Conservation (phyloP, 164 flowering plant genomes). For the Vitis cinerea region DNA sequence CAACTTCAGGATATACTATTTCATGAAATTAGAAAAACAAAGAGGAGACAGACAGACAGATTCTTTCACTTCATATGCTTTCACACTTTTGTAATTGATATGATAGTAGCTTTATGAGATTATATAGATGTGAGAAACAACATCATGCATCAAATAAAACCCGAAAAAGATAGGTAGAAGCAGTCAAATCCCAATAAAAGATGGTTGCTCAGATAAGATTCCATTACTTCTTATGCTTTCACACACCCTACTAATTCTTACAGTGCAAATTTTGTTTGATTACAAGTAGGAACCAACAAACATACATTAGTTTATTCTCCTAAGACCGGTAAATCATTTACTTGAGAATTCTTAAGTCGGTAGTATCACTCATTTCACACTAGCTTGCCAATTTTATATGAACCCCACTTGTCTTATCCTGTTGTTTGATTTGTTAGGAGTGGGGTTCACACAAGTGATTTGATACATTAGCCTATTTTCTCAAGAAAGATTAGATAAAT, state of each 20-base stretch:
- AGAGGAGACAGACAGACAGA: too few species aligned
- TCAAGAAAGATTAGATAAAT: not conserved
- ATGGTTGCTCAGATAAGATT: slow-evolving; percentile 4
- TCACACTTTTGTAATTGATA: too few species aligned
- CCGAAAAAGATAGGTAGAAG: not conserved
- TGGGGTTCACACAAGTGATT: not conserved
- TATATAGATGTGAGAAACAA: not conserved
- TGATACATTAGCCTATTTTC: not conserved
- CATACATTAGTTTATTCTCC: not conserved
- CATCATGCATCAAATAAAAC: not conserved
- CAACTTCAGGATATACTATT: too few species aligned
- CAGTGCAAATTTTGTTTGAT: not conserved
- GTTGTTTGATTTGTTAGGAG: not conserved
- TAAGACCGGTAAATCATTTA: not conserved
- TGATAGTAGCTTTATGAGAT: not conserved
- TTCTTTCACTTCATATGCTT: too few species aligned
- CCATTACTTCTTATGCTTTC: slow-evolving; percentile 11
- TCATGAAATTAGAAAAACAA: too few species aligned
- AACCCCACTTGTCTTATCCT: slow-evolving; percentile 1
- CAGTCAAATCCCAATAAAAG: not conserved
- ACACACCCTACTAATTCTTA: not conserved
- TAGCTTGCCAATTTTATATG: slow-evolving; percentile 1
- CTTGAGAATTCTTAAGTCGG: not conserved
- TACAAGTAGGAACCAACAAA: not conserved
- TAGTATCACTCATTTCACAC: slow-evolving; percentile 22